Conservation (phyloP, 495 filamentous ascomycete species). For the Penicillium odoratum region DNA sequence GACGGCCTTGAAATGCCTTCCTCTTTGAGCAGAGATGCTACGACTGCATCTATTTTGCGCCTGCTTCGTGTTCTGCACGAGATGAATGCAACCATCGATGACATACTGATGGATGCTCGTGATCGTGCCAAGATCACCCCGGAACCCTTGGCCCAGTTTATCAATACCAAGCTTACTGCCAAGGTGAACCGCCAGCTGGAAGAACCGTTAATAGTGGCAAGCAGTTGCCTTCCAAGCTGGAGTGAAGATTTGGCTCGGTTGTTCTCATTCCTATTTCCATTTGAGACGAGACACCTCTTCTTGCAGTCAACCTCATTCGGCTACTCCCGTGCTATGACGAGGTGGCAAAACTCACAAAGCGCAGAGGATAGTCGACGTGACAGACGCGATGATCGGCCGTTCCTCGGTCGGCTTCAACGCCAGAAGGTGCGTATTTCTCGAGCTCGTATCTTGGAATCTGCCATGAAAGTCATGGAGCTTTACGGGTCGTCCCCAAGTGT, state of each 20-base stretch:
- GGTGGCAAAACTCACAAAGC: conserved; percentile 92
- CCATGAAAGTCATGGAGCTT: conserved; percentile 98
- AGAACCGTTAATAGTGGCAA: conserved; percentile 97
- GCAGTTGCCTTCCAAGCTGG: conserved; percentile 94
- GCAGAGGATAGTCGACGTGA: conserved; percentile 77
- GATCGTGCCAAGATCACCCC: conserved; percentile 66
- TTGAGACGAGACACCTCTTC: conserved; percentile 97
- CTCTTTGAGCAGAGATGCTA: conserved; percentile 81
- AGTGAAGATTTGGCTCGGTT: conserved; percentile 94
- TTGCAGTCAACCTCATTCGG: conserved; percentile 97
- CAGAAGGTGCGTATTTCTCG: conserved; percentile 98
- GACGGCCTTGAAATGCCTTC: conserved; percentile 61
- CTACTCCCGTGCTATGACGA: conserved; percentile 94
- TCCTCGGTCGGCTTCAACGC: conserved; percentile 89
- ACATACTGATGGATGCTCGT: conserved; percentile 89
- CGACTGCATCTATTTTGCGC: conserved; percentile 83
- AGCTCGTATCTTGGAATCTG: conserved; percentile 90
- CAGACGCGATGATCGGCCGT: conserved; percentile 82
- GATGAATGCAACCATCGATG: conserved; percentile 91
- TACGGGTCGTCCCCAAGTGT: conserved; percentile 95
- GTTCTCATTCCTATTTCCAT: conserved; percentile 98
- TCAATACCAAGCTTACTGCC: conserved; percentile 98
- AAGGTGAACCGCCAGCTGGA: conserved; percentile 97
- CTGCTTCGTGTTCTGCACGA: conserved; percentile 90
- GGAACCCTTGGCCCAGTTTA: conserved; percentile 93